Percentiles rank a stretch among this genome's conserved stretches.
These are phyloP conservation scores for Ophiostoma sp. DNA, from an alignment of 2,329 filamentous ascomycete genomes.

Conservation along the genomic window DNA sequence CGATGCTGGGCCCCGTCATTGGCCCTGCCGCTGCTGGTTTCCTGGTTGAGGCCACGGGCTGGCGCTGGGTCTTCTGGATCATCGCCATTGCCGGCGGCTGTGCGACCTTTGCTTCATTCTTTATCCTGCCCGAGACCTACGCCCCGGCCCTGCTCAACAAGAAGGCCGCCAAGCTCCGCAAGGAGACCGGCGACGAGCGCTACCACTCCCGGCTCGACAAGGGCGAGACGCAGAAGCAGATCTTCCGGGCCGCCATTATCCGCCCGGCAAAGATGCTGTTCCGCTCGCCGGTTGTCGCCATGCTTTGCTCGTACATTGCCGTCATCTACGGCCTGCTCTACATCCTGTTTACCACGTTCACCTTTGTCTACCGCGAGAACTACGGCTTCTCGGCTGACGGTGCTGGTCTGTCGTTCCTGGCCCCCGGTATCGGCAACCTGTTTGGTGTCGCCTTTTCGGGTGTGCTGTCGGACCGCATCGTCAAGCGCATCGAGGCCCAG, in stretches of 20 bases:
- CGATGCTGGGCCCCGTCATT: conserved; percentile 59
- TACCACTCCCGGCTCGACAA: conserved; percentile 50
- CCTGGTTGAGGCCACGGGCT: conserved; percentile 56
- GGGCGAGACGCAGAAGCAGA: conserved; percentile 30
- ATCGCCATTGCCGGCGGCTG: conserved; percentile 53
- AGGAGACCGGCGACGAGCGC: conserved; percentile 50
- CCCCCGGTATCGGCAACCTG: conserved; percentile 33
- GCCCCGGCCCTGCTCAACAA: conserved; percentile 36
- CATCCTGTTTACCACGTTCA: conserved; percentile 47
- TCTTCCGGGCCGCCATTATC: conserved; percentile 39
- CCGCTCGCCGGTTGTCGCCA: conserved; percentile 49
- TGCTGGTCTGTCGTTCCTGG: conserved; percentile 38
- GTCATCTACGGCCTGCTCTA: conserved; percentile 47
- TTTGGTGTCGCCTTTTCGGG: conserved; percentile 48
- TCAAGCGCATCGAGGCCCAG: conserved; percentile 35
- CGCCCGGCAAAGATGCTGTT: conserved; percentile 49
- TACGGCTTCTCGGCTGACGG: conserved; percentile 35
- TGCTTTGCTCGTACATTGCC: conserved; percentile 45
- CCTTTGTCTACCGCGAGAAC: conserved; percentile 39
- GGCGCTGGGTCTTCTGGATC: conserved; percentile 66
- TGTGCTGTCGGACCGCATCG: conserved; percentile 43
- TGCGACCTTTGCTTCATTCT: conserved; percentile 50
- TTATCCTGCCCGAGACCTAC: conserved; percentile 48
- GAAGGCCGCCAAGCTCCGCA: conserved; percentile 43
- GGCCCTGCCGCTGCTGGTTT: conserved; percentile 63